Evolutionary conservation across 257 asterid species (phyloP).

Genomic region (Knoxia roxburghii): DNA sequence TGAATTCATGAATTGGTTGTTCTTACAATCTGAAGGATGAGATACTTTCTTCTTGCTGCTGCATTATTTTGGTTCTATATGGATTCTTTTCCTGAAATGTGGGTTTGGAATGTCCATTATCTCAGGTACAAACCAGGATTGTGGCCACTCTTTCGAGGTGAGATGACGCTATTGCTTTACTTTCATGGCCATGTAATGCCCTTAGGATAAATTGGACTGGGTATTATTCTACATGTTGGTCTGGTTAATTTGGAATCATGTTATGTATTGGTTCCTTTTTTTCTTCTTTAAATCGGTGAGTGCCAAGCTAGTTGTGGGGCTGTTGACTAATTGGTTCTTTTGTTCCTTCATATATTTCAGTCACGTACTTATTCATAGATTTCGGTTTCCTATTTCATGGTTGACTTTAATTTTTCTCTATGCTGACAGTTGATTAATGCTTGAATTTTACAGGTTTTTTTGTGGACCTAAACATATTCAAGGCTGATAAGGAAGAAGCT

Average conservation of each 20-base stretch:
- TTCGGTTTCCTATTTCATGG: background rate
- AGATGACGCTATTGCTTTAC: constrained; percentile 7
- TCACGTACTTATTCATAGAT: background rate
- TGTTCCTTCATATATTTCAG: constrained; percentile 1
- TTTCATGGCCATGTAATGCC: background rate
- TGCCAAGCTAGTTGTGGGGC: background rate
- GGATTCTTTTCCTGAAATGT: background rate
- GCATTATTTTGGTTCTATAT: background rate
- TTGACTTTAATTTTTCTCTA: background rate
- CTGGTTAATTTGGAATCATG: background rate
- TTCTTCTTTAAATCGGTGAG: background rate
- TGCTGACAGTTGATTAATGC: constrained; percentile 22
- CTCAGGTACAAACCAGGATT: constrained; percentile 75
- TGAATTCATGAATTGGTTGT: background rate
- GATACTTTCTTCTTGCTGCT: background rate
- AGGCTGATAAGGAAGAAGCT: constrained; percentile 50
- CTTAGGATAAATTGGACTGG: background rate
- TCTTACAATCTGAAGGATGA: background rate
- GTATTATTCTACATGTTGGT: background rate
- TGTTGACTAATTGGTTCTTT: background rate
- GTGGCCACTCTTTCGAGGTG: constrained; percentile 99
- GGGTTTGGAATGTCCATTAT: constrained; percentile 14
- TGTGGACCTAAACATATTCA: constrained; percentile 78
- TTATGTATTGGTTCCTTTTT: background rate
- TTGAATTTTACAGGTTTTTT: constrained; percentile 69